Conservation (phyloP, 2,329 filamentous ascomycete species). For the Orbilia oligospora region DNA sequence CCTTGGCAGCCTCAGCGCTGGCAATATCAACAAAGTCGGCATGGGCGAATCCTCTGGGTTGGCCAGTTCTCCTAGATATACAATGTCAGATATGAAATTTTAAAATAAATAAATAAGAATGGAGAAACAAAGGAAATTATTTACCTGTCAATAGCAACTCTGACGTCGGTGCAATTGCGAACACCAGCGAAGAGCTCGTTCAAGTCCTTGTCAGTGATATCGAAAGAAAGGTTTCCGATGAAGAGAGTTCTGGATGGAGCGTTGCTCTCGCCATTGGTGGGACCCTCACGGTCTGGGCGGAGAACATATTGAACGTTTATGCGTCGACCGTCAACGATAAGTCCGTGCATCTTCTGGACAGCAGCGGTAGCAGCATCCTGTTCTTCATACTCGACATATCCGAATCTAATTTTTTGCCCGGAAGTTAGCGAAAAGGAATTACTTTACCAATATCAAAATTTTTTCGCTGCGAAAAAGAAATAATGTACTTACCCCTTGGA, state of each 20-base stretch:
- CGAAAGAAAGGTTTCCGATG: conserved; percentile 88
- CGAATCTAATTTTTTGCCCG: conserved; percentile 71
- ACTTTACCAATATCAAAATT: not conserved
- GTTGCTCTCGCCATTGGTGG: conserved; percentile 64
- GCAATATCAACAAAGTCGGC: conserved; percentile 81
- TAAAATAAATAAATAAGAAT: too few relatives aligned
- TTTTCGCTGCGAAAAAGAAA: not conserved
- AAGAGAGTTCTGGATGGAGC: conserved; percentile 78
- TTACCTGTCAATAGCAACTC: conserved; percentile 82
- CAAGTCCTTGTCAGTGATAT: conserved; percentile 86
- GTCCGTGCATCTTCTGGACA: conserved; percentile 73
- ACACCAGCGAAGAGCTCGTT: conserved; percentile 82
- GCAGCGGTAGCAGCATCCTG: conserved; percentile 72
- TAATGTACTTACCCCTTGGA: conserved; percentile 76
- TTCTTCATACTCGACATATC: conserved; percentile 75
- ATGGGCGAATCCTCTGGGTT: conserved; percentile 86
- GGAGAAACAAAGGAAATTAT: not conserved
- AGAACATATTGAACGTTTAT: conserved; percentile 75
- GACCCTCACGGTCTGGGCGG: conserved; percentile 63
- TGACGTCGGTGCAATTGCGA: conserved; percentile 79
- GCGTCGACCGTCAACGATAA: conserved; percentile 76
- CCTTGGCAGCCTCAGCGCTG: conserved; percentile 75
- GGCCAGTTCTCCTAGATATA: conserved; percentile 75
- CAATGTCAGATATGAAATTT: not conserved
- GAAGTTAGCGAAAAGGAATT: not conserved